Evolutionary conservation across 179 eudicot genomes (phyloP), one percentile per base, ranked within the genome.

Genomic region (Vitellaria paradoxa): DNA sequence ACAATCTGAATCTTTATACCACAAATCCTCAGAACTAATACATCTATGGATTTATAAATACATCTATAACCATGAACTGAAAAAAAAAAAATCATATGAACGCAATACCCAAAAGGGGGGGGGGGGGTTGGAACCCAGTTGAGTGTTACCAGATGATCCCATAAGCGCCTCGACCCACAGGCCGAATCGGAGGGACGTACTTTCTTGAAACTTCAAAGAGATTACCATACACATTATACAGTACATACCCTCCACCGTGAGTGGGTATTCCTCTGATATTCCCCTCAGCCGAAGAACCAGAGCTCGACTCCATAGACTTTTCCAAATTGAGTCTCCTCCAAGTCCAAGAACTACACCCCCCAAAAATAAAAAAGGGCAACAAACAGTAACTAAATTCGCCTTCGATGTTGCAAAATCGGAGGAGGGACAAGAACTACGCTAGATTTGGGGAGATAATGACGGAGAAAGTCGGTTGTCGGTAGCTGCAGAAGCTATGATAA

Each of bases 111-210:
- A n/a, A n/a, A n/a, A n/a, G n/a, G n/a, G n/a, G n/a, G n/a, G n/a
- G n/a, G 2, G 37, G 37, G 57, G 18, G 66, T 0, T 63, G 17
- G 60, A 40, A 73, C 49, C 45, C 53, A 73, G 4, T 20, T 18
- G 5, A 62, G 23, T 26, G 42, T 66, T 79, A 88, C 91, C 91
- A 88, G n/a, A 88, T 85, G 60, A 88, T 88, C 57, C 91, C 91
- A 77, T 81, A 84, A 78, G 91, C 91, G 52, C 91, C 91, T 14
- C 91, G 84, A 21, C 91, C 91, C 17, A 88, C 87, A 21, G 91
- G 91, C 55, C 91, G 86, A 23, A 88, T 81, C 3, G 88, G 84
- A 15, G 89, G 91, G 17, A 86, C 84, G 64, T 88, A 88, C 82
- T 88, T 88, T 65, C 85, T 77, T 14, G 89, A 77, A 70, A 88